Evolutionary conservation across 257 asterid genomes (phyloP), one percentile per base, ranked within the genome.

Genomic region (Primulina eburnea): DNA sequence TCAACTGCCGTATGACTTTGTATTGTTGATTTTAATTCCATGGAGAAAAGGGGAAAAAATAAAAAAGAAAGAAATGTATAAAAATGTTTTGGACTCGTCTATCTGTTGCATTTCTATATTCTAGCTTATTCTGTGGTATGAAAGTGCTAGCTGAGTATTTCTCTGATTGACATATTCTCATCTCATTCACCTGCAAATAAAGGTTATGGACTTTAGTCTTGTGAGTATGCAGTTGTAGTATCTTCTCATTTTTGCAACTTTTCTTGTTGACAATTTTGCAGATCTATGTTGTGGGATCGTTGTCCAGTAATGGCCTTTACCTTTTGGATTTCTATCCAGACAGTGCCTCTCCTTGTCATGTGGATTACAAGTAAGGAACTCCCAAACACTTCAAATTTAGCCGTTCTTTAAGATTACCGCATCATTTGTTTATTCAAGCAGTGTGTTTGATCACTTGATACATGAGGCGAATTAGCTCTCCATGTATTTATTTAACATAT

Each of bases 261-360:
- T 43, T 33, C 38, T 68, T 40, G 24, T 35, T 67, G 62, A 32
- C 64, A 64, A 34, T 59, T 50, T 29, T 83, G 81, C 92, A 93
- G 99, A 78, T 90, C 63, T 93, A 89, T 70, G 87, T 76, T 24
- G 95, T 85, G 75, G 99, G 95, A 69, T 90, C 98, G 60, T 81
- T 85, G 53, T 87, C 92, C 61, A 75, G 82, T 72, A 76, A 77
- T 16, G 97, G 96, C 71, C 83, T 93, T 76, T 76, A 87, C 83
- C 89, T 93, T 74, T 80, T 93, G 84, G 97, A 93, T 82, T 93
- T 93, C 85, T 89, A 87, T 80, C 96, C 89, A 67, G 91, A 83
- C 80, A 60, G 60, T 38, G 84, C 78, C 74, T 87, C 99, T 70
- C 88, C 95, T 29, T 90, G 95, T 72, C 92, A 89, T 52, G 95